Evolutionary conservation across 1,284 basidiomycete species (phyloP).

Genomic region (Cryptococcus floricola): DNA sequence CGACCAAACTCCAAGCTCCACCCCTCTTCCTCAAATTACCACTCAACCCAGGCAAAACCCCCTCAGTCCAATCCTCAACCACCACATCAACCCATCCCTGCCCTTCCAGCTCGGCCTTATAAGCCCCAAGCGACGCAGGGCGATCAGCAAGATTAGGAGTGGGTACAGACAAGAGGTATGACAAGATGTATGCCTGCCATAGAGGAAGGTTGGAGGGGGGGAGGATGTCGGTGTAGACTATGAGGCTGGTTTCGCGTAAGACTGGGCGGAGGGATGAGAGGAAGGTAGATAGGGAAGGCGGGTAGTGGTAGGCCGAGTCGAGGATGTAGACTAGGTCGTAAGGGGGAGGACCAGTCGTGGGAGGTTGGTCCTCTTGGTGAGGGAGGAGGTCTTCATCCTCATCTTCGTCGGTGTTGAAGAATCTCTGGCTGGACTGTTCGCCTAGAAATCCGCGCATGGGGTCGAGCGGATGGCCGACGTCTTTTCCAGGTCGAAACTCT

Average conservation of each 20-base stretch:
- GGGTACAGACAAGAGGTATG: constrained; percentile 52
- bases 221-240: constrained; percentile 64
- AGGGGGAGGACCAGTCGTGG: constrained; percentile 15
- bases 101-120: constrained; percentile 52
- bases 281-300: constrained; percentile 56
- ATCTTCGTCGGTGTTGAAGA: background rate
- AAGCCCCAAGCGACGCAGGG: constrained; percentile 50
- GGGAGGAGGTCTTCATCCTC: background rate
- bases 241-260: constrained; percentile 55
- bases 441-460: constrained; percentile 38
- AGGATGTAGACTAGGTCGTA: constrained; percentile 53
- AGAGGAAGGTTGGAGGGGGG: constrained; percentile 23
- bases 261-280: constrained; percentile 51
- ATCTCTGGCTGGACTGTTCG: constrained; percentile 1
- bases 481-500: constrained; percentile 20
- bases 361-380: background rate
- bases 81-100: constrained; percentile 59
- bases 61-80: constrained; percentile 59
- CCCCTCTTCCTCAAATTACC: constrained; percentile 52
- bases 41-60: constrained; percentile 62
- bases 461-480: constrained; percentile 38
- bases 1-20: constrained; percentile 56
- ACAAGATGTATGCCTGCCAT: constrained; percentile 27
- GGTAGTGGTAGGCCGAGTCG: constrained; percentile 70
- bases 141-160: constrained; percentile 54